Evolutionary conservation across 192 early-diverging fungal species (phyloP).

Genomic region (Chytriomyces sp.): DNA sequence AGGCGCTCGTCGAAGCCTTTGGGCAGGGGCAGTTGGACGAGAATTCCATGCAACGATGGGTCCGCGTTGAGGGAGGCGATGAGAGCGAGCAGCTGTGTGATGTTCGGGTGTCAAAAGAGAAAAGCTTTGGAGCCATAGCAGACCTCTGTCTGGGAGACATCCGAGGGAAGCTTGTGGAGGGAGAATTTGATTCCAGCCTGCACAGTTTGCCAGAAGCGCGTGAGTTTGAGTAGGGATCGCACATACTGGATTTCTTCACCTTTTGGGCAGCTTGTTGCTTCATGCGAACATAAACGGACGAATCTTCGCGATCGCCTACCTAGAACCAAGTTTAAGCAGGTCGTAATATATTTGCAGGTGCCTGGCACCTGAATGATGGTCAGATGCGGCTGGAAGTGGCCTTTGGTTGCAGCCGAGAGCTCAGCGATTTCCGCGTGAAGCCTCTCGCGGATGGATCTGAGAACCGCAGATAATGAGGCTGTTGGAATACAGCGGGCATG

Average conservation of each 20-base stretch:
- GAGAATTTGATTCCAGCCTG: conserved; percentile 80
- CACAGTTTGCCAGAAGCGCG: neutral
- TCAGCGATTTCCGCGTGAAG: conserved; percentile 70
- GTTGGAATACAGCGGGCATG: neutral
- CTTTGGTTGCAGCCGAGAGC: conserved; percentile 62
- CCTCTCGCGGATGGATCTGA: conserved; percentile 69
- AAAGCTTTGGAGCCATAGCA: neutral
- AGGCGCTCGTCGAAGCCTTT: conserved; percentile 77
- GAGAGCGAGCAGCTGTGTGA: conserved; percentile 60
- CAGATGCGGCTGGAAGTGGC: conserved; percentile 75
- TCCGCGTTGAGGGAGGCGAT: conserved; percentile 81
- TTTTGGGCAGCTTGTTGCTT: conserved; percentile 89
- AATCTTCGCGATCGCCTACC: conserved; percentile 92
- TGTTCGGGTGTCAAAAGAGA: conserved; percentile 11
- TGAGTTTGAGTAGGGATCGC: neutral
- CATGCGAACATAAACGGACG: conserved; percentile 88
- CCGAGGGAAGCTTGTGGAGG: conserved; percentile 64
- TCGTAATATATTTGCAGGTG: no score
- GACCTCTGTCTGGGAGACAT: conserved; percentile 69
- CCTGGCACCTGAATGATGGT: conserved; percentile 66
- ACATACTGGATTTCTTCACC: conserved; percentile 42
- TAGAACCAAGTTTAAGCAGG: no score
- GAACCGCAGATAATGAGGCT: neutral
- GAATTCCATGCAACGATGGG: conserved; percentile 83
- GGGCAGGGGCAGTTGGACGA: conserved; percentile 95